These are phyloP conservation scores for Anthostomella pinea DNA, from an alignment of 2,329 filamentous ascomycete species.

Conservation along the genomic window DNA sequence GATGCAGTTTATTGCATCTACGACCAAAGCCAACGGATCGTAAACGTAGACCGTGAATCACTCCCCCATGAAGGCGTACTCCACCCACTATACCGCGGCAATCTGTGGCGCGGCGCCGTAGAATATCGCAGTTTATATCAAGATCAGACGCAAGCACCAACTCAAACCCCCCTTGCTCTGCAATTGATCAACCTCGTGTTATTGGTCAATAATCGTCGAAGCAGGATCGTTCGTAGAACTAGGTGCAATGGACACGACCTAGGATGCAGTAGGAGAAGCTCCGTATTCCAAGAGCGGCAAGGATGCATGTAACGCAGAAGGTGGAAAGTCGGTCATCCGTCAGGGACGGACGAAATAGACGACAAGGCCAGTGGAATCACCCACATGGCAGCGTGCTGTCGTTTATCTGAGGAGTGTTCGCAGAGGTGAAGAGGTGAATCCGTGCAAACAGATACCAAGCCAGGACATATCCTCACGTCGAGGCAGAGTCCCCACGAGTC, in stretches of 20 bases:
- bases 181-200: background rate
- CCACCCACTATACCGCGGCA: no score
- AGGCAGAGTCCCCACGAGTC: no score
- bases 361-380: conserved; percentile 18
- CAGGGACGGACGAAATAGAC: no score
- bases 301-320: background rate
- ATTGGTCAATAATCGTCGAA: background rate
- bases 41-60: no score
- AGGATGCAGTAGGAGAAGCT: no score
- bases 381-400: conserved; percentile 12
- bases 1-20: no score
- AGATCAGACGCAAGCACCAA: background rate
- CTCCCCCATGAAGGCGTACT: no score
- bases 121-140: conserved; percentile 1
- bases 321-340: no score
- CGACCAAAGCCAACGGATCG: no score
- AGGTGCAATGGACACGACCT: no score
- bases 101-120: no score
- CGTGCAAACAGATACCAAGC: background rate
- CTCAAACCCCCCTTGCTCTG: background rate
- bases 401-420: conserved; percentile 6
- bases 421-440: background rate
- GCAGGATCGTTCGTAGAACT: background rate
- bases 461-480: no score
- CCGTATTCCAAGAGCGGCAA: background rate